Evolutionary conservation across 108 stramenopile genomes (phyloP).

Genomic region (Skeletonema grethae): DNA sequence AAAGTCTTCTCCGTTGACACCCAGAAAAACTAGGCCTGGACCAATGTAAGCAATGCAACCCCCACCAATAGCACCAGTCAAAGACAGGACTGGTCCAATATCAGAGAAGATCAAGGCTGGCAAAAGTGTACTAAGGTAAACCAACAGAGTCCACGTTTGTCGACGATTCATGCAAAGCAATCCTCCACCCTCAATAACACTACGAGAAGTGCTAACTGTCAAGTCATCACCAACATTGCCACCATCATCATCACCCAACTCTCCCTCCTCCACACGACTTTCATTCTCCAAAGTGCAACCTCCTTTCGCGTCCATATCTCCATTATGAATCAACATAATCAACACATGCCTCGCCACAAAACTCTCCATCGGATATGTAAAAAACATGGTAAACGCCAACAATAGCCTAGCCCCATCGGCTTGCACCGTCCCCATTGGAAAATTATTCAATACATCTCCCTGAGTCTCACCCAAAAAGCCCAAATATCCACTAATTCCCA

Average conservation of each 20-base stretch:
- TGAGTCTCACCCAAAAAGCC: conserved; percentile 76
- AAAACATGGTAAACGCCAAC: conserved; percentile 87
- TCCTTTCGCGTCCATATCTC: conserved; percentile 68
- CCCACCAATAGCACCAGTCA: conserved; percentile 81
- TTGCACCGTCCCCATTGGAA: conserved; percentile 51
- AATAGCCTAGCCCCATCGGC: conserved; percentile 66
- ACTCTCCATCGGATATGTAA: conserved; percentile 79
- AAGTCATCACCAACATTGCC: conserved; percentile 6
- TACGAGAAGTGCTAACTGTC: conserved; percentile 4
- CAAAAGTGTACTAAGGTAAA: conserved; percentile 66
- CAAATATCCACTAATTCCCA: conserved; percentile 77
- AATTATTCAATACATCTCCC: conserved; percentile 84
- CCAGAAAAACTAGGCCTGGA: conserved; percentile 76
- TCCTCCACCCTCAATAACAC: conserved; percentile 38
- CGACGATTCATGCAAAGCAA: conserved; percentile 54
- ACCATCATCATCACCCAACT: conserved; percentile 19
- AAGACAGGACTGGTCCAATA: conserved; percentile 76
- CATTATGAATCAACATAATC: conserved; percentile 63
- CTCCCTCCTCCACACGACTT: conserved; percentile 26
- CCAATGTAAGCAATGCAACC: conserved; percentile 72
- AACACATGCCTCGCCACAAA: conserved; percentile 86
- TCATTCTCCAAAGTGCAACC: conserved; percentile 31
- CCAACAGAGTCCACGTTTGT: conserved; percentile 51
- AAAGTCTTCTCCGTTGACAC: conserved; percentile 77
- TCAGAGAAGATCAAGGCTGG: conserved; percentile 79